phyloP scores from a whole-genome alignment of 495 filamentous ascomycete species.

The Cladorrhinum samala region DNA sequence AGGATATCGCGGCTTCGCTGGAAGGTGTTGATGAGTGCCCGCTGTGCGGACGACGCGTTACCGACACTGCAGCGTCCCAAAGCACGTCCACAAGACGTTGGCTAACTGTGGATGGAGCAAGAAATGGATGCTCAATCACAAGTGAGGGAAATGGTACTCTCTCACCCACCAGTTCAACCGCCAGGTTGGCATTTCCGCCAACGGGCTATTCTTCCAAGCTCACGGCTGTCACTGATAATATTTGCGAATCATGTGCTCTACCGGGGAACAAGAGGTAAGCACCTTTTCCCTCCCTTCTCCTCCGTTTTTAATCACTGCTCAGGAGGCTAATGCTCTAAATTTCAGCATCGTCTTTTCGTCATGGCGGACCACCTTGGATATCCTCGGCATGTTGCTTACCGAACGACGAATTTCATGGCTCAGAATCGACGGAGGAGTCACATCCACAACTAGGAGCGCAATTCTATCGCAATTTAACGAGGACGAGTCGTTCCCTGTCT shows the following conservation, averaged over 20 bases:
- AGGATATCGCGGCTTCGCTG: not conserved
- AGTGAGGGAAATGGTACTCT: not conserved
- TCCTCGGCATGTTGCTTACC: not conserved
- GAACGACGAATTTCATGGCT: not conserved
- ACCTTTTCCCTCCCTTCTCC: not conserved
- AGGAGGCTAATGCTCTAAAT: not conserved
- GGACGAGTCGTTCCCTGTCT: not conserved
- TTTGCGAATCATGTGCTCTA: not conserved
- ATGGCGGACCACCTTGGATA: not conserved
- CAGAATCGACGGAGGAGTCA: not conserved
- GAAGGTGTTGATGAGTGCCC: not conserved
- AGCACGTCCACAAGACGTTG: not conserved
- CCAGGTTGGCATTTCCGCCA: not conserved
- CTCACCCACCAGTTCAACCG: not conserved
- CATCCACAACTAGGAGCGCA: not conserved
- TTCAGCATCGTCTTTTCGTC: not conserved
- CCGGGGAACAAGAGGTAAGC: not conserved
- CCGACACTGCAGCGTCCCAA: not conserved
- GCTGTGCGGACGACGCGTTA: not conserved
- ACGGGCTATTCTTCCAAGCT: not conserved
- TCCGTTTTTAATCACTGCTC: too few relatives aligned
- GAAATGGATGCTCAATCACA: not conserved
- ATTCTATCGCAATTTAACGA: not conserved
- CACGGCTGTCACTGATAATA: not conserved
- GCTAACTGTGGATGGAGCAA: not conserved